Conservation (phyloP, 164 flowering plant species). For the Aristolochia contorta region DNA sequence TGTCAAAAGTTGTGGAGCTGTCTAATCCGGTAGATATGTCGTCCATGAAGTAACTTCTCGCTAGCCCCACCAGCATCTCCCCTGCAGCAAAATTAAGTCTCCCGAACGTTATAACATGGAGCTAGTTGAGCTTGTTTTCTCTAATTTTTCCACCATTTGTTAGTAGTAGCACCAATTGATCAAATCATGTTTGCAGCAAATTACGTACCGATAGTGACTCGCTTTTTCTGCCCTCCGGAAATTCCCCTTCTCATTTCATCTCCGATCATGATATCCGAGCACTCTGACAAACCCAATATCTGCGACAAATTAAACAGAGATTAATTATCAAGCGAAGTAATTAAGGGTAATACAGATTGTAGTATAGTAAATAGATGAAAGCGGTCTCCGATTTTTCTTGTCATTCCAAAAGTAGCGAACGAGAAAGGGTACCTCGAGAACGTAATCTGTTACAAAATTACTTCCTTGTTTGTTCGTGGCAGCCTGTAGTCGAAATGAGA, state of each 20-base stretch:
- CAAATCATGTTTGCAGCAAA: slow-evolving; percentile 1
- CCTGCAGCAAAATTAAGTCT: slow-evolving; percentile 18
- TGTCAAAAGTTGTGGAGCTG: slow-evolving; percentile 35
- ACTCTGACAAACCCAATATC: slow-evolving; percentile 49
- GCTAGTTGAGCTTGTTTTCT: no score
- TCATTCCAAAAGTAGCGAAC: background rate
- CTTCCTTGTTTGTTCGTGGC: slow-evolving; percentile 24
- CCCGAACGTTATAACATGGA: no score
- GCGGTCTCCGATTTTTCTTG: no score
- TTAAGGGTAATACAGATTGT: no score
- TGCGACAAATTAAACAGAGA: slow-evolving; percentile 8
- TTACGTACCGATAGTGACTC: slow-evolving; percentile 46
- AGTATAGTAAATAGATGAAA: background rate
- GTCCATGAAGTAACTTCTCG: slow-evolving; percentile 28
- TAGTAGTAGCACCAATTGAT: no score
- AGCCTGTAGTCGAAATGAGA: background rate
- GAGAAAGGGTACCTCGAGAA: slow-evolving; percentile 38
- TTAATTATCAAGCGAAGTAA: background rate
- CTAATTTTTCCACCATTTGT: no score
- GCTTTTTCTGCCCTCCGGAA: slow-evolving; percentile 55
- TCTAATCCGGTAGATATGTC: slow-evolving; percentile 37
- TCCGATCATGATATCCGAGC: slow-evolving; percentile 46
- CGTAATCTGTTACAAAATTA: slow-evolving; percentile 47
- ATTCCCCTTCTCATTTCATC: slow-evolving; percentile 60
- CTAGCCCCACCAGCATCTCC: slow-evolving; percentile 35